phyloP scores from a whole-genome alignment of 2,329 filamentous ascomycete genomes.

The Myriosclerotinia curreyana region DNA sequence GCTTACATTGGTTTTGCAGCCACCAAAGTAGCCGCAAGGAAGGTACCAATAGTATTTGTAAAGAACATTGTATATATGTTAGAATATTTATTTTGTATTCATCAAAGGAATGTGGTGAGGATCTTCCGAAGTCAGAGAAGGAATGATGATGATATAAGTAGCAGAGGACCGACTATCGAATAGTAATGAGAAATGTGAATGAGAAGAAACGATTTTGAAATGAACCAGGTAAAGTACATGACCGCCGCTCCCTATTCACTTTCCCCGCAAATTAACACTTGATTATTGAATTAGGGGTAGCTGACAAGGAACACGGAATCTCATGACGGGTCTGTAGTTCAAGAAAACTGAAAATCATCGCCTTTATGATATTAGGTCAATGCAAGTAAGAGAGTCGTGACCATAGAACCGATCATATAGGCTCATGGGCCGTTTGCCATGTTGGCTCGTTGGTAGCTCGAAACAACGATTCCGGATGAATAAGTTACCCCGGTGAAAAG shows the following conservation, averaged over 20 bases:
- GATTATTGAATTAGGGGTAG: slow-evolving; percentile 1
- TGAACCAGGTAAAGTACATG: slow-evolving; percentile 1
- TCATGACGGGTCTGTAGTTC: slow-evolving; percentile 1
- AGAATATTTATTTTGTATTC: background rate
- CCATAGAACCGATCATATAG: background rate
- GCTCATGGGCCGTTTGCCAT: background rate
- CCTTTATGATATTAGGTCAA: background rate
- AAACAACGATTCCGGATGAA: slow-evolving; percentile 13
- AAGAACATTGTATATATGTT: slow-evolving; percentile 18
- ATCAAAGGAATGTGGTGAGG: slow-evolving; percentile 1
- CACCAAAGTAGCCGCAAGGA: slow-evolving; percentile 11
- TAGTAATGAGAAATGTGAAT: background rate
- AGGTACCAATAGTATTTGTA: slow-evolving; percentile 9
- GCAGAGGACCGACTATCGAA: background rate
- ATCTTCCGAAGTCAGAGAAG: background rate
- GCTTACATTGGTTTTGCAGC: slow-evolving; percentile 21
- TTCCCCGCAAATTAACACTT: slow-evolving; percentile 5
- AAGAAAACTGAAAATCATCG: background rate
- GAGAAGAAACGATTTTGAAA: background rate
- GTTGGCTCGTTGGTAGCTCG: background rate
- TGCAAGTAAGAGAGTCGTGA: slow-evolving; percentile 1
- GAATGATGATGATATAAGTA: slow-evolving; percentile 2
- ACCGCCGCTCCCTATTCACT: background rate
- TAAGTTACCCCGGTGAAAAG: background rate
- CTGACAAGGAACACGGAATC: background rate